These are phyloP conservation scores for Podospora tetraspora DNA, from an alignment of 495 filamentous ascomycete genomes.

Conservation along the genomic window DNA sequence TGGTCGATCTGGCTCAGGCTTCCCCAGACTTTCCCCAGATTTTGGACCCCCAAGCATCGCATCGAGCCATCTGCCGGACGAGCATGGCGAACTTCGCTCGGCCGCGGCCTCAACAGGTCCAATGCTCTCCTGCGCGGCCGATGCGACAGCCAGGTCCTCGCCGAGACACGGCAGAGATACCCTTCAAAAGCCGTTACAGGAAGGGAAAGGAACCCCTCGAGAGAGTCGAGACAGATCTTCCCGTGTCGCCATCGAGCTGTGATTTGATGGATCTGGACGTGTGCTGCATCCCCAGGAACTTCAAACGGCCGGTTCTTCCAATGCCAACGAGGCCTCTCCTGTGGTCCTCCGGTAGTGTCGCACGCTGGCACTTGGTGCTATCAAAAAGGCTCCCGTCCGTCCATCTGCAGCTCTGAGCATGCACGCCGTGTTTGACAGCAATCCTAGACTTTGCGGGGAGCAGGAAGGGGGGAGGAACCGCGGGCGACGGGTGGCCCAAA, in stretches of 20 bases:
- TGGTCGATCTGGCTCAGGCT: constrained; percentile 2
- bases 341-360: constrained; percentile 13
- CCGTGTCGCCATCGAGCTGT: constrained; percentile 12
- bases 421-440: constrained; percentile 1
- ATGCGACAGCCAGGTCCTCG: background rate
- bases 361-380: background rate
- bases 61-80: constrained; percentile 6
- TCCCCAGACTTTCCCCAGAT: constrained; percentile 14
- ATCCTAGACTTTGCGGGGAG: constrained; percentile 20
- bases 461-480: background rate
- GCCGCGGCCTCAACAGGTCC: constrained; percentile 1
- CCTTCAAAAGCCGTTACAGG: constrained; percentile 3
- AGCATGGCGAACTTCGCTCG: background rate
- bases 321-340: constrained; percentile 15
- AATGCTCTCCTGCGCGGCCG: background rate
- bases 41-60: constrained; percentile 3
- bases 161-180: constrained; percentile 4
- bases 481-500: constrained; percentile 18
- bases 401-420: background rate
- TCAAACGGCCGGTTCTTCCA: constrained; percentile 20
- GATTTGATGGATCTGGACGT: constrained; percentile 19
- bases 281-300: constrained; percentile 19
- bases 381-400: background rate
- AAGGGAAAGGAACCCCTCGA: constrained; percentile 1
- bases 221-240: constrained; percentile 7